Evolutionary conservation across 345 rosid species (phyloP).

Genomic region (Linum trigynum): DNA sequence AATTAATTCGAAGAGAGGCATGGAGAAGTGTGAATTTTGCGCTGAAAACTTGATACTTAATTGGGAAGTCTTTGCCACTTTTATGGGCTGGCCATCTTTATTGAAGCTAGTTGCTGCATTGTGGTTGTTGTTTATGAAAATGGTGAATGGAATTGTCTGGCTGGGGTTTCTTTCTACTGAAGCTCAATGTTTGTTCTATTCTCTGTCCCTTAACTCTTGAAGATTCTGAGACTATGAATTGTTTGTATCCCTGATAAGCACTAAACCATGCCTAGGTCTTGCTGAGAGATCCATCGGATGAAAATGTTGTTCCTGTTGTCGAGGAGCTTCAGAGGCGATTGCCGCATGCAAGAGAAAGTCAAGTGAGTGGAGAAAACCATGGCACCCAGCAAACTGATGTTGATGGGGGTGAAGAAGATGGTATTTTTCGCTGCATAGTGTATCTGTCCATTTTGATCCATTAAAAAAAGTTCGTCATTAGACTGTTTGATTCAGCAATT

Average conservation of each 20-base stretch:
- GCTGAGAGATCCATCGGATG: slow-evolving; percentile 47
- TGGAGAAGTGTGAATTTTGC: background rate
- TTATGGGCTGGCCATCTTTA: background rate
- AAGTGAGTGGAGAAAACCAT: slow-evolving; percentile 33
- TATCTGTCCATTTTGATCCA: background rate
- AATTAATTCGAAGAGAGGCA: background rate
- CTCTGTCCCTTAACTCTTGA: background rate
- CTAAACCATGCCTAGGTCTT: slow-evolving; percentile 22
- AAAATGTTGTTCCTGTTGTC: slow-evolving; percentile 37
- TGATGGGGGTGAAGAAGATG: slow-evolving; percentile 25
- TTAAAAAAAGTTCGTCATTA: background rate
- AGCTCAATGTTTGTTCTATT: background rate
- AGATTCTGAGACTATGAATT: background rate
- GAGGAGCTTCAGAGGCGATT: slow-evolving; percentile 41
- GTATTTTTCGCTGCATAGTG: background rate
- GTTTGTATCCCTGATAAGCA: background rate
- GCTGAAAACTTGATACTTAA: background rate
- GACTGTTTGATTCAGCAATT: slow-evolving; percentile 14
- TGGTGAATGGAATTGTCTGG: background rate
- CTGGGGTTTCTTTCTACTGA: slow-evolving; percentile 4
- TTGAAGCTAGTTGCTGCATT: too few species aligned
- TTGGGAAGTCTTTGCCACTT: background rate
- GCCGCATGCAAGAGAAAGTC: slow-evolving; percentile 27
- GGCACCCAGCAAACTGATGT: slow-evolving; percentile 20
- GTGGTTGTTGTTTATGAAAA: slow-evolving; percentile 1